Conservation (phyloP, 2,329 filamentous ascomycete genomes). For the Ceratocystis lukuohia region DNA sequence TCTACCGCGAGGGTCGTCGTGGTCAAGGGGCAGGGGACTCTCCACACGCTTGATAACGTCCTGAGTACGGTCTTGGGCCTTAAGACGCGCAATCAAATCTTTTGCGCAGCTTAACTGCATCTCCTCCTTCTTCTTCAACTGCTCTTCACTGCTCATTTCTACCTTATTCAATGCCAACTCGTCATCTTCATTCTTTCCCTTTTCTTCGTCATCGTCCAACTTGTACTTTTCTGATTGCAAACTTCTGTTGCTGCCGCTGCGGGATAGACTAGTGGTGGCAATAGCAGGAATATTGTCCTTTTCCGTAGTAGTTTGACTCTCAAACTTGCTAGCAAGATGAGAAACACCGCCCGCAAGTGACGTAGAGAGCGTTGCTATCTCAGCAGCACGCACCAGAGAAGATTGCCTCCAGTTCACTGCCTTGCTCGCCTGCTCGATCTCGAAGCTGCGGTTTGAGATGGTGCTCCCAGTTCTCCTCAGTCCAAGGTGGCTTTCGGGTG, state of each 20-base stretch:
- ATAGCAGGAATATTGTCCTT: background rate
- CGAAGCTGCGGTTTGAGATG: slow-evolving; percentile 13
- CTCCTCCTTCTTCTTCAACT: slow-evolving; percentile 19
- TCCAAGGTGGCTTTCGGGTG: background rate
- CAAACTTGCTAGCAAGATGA: slow-evolving; percentile 28
- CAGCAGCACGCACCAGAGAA: slow-evolving; percentile 8
- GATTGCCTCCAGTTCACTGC: slow-evolving; percentile 12
- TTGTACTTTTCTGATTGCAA: slow-evolving; percentile 8
- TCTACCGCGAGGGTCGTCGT: slow-evolving; percentile 11
- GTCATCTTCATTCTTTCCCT: background rate
- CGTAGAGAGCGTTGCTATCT: slow-evolving; percentile 23
- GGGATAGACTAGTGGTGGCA: background rate
- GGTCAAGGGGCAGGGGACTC: slow-evolving; percentile 11
- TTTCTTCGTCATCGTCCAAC: background rate
- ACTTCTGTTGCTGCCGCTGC: slow-evolving; percentile 4
- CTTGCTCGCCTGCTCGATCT: slow-evolving; percentile 14
- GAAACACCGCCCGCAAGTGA: slow-evolving; percentile 26
- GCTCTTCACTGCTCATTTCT: slow-evolving; percentile 21
- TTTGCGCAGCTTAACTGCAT: slow-evolving; percentile 16
- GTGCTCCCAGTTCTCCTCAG: slow-evolving; percentile 8
- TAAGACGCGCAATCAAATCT: slow-evolving; percentile 15
- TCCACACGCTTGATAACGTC: slow-evolving; percentile 14
- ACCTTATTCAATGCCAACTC: background rate
- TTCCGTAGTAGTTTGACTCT: slow-evolving; percentile 19
- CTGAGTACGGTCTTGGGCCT: slow-evolving; percentile 9